phyloP scores from a whole-genome alignment of 2,329 filamentous ascomycete genomes.

The Aspergillus flavus region DNA sequence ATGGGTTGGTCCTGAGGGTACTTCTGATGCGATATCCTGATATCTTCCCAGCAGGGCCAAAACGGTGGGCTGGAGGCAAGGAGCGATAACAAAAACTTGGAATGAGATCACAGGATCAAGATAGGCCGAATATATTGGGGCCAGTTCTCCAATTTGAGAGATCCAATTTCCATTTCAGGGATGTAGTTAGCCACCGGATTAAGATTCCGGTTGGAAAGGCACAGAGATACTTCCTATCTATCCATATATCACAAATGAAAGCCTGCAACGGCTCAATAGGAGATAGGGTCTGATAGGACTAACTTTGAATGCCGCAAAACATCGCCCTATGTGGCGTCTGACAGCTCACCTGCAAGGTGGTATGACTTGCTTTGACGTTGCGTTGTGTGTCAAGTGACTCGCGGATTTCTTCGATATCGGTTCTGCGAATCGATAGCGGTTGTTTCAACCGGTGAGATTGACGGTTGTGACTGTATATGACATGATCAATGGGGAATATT shows the following conservation, averaged over 20 bases:
- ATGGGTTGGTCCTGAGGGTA: neutral
- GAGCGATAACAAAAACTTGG: neutral
- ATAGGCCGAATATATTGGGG: neutral
- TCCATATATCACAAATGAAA: constrained; percentile 1
- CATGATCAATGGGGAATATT: neutral
- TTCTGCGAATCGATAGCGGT: neutral
- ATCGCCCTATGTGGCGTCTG: constrained; percentile 12
- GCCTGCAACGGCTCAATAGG: neutral
- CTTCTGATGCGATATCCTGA: neutral
- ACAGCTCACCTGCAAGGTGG: constrained; percentile 16
- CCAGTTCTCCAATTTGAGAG: neutral
- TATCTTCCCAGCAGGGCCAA: too few relatives aligned
- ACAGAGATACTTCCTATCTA: neutral
- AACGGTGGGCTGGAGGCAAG: neutral
- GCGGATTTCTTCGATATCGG: neutral
- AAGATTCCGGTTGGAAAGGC: neutral
- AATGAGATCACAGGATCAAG: neutral
- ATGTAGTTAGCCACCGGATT: neutral
- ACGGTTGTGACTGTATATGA: neutral
- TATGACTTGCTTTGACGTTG: constrained; percentile 12
- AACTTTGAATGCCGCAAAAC: neutral
- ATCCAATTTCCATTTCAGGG: neutral
- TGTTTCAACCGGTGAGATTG: too few relatives aligned
- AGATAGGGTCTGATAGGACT: neutral
- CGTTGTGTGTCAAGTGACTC: constrained; percentile 5